Percentiles rank a stretch among this genome's conserved stretches.
phyloP scores from a whole-genome alignment of 2,329 filamentous ascomycete genomes.

The Ascochyta koolunga region DNA sequence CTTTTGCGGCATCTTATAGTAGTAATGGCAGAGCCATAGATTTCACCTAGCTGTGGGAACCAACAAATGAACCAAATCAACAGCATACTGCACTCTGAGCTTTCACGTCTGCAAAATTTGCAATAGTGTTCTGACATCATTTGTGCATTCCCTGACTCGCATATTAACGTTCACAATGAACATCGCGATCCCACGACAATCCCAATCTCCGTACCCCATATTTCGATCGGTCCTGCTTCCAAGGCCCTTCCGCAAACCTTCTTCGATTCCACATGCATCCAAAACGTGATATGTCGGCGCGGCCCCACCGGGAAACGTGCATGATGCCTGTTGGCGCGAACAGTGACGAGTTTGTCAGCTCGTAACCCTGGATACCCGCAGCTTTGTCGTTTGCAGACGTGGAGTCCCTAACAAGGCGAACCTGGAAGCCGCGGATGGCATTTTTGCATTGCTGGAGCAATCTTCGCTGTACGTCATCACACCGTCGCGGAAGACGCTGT shows the following conservation, averaged over 20 bases:
- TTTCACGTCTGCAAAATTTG: neutral
- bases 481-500: neutral
- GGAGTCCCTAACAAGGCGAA: neutral
- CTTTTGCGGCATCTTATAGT: slow-evolving; percentile 1
- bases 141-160: slow-evolving; percentile 4
- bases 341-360: neutral
- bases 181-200: slow-evolving; percentile 4
- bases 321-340: slow-evolving; percentile 6
- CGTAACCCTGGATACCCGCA: neutral
- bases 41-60: slow-evolving; percentile 9
- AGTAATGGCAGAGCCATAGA: slow-evolving; percentile 14
- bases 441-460: slow-evolving; percentile 15
- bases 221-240: slow-evolving; percentile 9
- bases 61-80: neutral
- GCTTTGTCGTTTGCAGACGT: neutral
- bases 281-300: neutral
- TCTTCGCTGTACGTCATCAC: slow-evolving; percentile 9
- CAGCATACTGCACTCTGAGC: neutral
- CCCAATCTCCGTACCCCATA: slow-evolving; percentile 18
- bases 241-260: slow-evolving; percentile 10
- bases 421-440: neutral
- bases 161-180: neutral
- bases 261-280: neutral
- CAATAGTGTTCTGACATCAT: slow-evolving; percentile 11
- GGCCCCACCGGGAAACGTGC: slow-evolving; percentile 4